Evolutionary conservation across 805 yeast species (phyloP).

Genomic region (Metschnikowia chrysomelidarum): DNA sequence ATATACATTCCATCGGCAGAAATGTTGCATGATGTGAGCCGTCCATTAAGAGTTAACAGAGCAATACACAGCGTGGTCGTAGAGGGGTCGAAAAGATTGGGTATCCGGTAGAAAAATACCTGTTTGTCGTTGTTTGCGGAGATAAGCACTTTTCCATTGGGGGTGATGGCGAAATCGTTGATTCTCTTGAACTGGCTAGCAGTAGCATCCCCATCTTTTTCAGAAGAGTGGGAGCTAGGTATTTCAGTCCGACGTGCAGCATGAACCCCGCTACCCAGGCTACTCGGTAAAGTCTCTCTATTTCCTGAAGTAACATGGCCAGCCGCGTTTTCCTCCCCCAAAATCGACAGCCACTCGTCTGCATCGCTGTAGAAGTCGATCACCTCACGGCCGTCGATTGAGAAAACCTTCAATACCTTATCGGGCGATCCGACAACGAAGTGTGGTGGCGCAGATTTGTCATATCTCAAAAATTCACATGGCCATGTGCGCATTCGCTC

Average conservation of each 20-base stretch:
- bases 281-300: conserved; percentile 1
- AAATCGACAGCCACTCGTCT: conserved; percentile 23
- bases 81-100: conserved; percentile 30
- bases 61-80: conserved; percentile 39
- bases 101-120: conserved; percentile 59
- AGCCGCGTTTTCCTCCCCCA: conserved; percentile 10
- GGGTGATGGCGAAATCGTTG: conserved; percentile 66
- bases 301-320: conserved; percentile 5
- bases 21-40: conserved; percentile 62
- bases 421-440: conserved; percentile 80
- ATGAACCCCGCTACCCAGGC: conserved; percentile 1
- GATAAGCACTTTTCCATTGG: conserved; percentile 59
- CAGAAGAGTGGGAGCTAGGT: conserved; percentile 2
- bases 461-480: conserved; percentile 66
- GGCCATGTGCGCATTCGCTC: conserved; percentile 40
- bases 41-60: conserved; percentile 51
- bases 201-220: conserved; percentile 2
- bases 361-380: conserved; percentile 42
- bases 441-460: conserved; percentile 28
- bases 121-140: conserved; percentile 64
- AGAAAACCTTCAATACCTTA: conserved; percentile 45
- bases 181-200: conserved; percentile 44
- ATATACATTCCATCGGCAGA: conserved; percentile 53
- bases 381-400: conserved; percentile 39
- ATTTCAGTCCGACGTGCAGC: neutral